Conservation (phyloP, 1,139 yeast species). For the Blastobotrys proliferans region DNA sequence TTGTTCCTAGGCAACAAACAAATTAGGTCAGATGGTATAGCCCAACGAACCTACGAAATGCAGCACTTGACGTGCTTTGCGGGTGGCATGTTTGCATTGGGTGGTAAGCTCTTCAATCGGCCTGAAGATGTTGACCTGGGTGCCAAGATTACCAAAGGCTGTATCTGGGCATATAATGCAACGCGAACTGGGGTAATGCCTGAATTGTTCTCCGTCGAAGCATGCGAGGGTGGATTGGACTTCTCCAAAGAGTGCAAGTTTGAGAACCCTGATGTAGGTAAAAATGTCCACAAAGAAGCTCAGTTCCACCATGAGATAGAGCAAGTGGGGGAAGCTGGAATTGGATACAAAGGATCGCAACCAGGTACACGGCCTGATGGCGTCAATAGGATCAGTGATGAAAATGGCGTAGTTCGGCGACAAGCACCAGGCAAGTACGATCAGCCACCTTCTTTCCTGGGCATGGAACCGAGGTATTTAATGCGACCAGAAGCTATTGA, state of each 20-base stretch:
- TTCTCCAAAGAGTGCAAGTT: slow-evolving; percentile 5
- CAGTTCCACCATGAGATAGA: too few relatives aligned
- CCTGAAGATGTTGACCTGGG: slow-evolving; percentile 56
- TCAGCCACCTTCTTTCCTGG: slow-evolving; percentile 34
- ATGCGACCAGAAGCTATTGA: slow-evolving; percentile 77
- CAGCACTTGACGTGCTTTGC: slow-evolving; percentile 67
- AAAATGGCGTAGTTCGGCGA: slow-evolving; percentile 15
- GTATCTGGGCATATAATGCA: slow-evolving; percentile 57
- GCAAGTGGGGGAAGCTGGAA: slow-evolving; percentile 3
- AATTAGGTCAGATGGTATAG: slow-evolving; percentile 21
- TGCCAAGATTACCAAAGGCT: slow-evolving; percentile 60
- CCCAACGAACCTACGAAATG: slow-evolving; percentile 28
- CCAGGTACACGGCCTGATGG: slow-evolving; percentile 21
- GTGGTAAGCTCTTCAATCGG: slow-evolving; percentile 51
- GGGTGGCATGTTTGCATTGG: slow-evolving; percentile 57
- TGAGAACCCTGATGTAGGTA: background rate
- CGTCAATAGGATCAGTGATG: slow-evolving; percentile 27
- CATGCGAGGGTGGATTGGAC: slow-evolving; percentile 30
- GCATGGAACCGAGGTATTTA: slow-evolving; percentile 49
- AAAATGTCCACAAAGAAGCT: too few relatives aligned
- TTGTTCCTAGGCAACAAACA: slow-evolving; percentile 43
- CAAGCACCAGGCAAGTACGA: slow-evolving; percentile 30
- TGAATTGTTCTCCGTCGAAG: slow-evolving; percentile 38
- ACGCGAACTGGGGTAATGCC: slow-evolving; percentile 44
- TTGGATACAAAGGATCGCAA: slow-evolving; percentile 22